Percentiles rank a stretch among this genome's conserved stretches.
phyloP scores from a whole-genome alignment of 352 stramenopile genomes.

The Pythium monospermum region DNA sequence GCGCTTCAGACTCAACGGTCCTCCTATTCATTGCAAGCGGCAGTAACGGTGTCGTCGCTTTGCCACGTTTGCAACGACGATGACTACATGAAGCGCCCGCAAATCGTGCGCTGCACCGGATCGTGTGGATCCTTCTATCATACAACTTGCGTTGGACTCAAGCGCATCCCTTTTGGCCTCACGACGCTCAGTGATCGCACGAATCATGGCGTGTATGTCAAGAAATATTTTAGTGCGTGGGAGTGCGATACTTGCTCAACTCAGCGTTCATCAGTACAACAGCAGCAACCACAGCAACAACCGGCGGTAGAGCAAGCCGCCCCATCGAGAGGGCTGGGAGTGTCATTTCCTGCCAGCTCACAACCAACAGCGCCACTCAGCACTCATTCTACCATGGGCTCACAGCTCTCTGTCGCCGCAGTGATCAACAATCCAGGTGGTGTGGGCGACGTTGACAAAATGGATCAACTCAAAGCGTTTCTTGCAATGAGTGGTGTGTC shows the following conservation, averaged over 20 bases:
- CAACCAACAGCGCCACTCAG: too few relatives aligned
- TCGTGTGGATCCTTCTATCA: constrained; percentile 56
- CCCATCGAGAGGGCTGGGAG: too few relatives aligned
- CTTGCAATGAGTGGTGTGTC: constrained; percentile 55
- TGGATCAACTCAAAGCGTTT: constrained; percentile 62
- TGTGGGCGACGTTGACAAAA: constrained; percentile 21
- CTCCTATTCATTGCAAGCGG: constrained; percentile 38
- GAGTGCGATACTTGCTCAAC: constrained; percentile 54
- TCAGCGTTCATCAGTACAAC: neutral
- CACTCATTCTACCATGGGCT: too few relatives aligned
- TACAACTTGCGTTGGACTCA: constrained; percentile 67
- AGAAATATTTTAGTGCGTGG: constrained; percentile 81
- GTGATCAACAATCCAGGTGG: neutral
- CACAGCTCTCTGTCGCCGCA: too few relatives aligned
- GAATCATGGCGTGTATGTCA: constrained; percentile 73
- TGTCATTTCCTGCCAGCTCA: too few relatives aligned
- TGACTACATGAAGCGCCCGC: constrained; percentile 78
- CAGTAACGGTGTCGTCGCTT: constrained; percentile 21
- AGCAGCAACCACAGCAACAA: neutral
- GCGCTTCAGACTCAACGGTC: constrained; percentile 63
- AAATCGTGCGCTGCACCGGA: constrained; percentile 57
- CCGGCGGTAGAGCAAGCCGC: neutral
- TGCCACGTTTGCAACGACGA: constrained; percentile 69
- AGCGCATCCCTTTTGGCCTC: constrained; percentile 77
- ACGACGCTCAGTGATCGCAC: constrained; percentile 80